Evolutionary conservation across 371 early-diverging fungal species (phyloP), one percentile per base, ranked within the genome.

Genomic region (Capniomyces stellatus): DNA sequence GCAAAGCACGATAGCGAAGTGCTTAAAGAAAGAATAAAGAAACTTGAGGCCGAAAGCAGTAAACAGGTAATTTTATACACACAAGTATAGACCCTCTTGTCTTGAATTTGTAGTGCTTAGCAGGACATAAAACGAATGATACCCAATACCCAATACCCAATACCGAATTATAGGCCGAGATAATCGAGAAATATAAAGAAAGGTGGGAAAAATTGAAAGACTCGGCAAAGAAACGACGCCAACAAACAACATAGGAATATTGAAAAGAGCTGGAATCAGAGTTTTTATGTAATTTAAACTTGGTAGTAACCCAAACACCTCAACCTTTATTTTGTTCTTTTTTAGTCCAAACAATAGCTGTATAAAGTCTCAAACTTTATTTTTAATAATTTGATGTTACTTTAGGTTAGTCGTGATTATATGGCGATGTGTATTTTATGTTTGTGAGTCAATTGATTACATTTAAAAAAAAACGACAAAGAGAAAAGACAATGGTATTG

Each of bases 201-300:
- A 75, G 87, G 40, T 92, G 89, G 89, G 84, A 87, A 47, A 87
- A 81, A 51, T 66, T 90, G 40, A 90, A 88, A 55, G 90, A 88
- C 54, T 79, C 87, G 12, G 88, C 86, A 31, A 84, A 84, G 59
- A 76, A 76, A 18, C 67, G 67, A 28, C 61, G 69, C 8, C 62
- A 65, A 46, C 65, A 61, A 28, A 35, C 35, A 6, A 35, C 35
- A 35, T 35, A 35, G 15, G 15, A 15, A 35, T 35, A 10, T 35
- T 15, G 15, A 10, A 35, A 10, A 35, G 10, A 35, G 6, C 35
- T 15, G 35, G 35, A 10, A 35, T 15, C 15, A 35, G 15, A 35
- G 35, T 15, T 35, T 10, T 6, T 35, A 10, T 35, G 15, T 35
- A 35, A 15, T 35, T 10, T 35, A 35, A 15, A 35, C 6, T 35